Base-by-base conservation (phyloP, 2,329 filamentous ascomycete species). In the Colletotrichum truncatum region DNA sequence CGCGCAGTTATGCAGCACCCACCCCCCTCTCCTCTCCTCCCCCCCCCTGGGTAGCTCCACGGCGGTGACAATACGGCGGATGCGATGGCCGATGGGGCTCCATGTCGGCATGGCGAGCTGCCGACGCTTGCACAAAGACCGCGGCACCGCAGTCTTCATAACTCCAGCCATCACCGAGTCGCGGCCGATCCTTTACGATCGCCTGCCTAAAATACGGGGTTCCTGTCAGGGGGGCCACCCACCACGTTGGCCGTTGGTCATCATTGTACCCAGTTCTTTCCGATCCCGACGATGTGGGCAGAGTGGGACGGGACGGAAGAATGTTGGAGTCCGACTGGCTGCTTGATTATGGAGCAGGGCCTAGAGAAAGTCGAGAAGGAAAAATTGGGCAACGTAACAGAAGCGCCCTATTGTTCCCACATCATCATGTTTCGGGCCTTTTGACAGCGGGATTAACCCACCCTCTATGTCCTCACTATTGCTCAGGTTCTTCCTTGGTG, bases 221-320 rank as follows among this genome's bases (percentile, higher is more conserved):
- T 41, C 58, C 32, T 49, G 52, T 41, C 23, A 51, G 34, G 21
- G 56, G 62, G 41, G 55, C 49, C 57, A 62, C 56, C 56, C 18
- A 62, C 48, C 62, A 61, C 48, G 62, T 65, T 61, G 56, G 18
- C 41, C n/a, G 32, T 61, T 61, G 62, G 62, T 61, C 48, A 55
- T 61, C 46, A 41, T 32, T 30, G 49, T 48, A 36, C 48, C 48
- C 34, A 54, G 30, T 48, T 43, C 39, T 65, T 25, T 65, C 56
- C 62, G 56, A 55, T 65, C 56, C 62, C 62, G 62, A 65, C 62
- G 12, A 65, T 51, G 62, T 61, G 62, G 62, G 49, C 41, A 65
- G 62, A 55, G 48, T 65, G 62, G 62, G 41, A 55, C 49, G 57
- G 56, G 41, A 41, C 49, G 18, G 41, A 58, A 36, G n/a, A 21